A percentile compares a stretch with the other conserved stretches of the same genome.
Evolutionary conservation across 2,329 filamentous ascomycete species (phyloP).

Genomic region (Cryphonectria japonica): DNA sequence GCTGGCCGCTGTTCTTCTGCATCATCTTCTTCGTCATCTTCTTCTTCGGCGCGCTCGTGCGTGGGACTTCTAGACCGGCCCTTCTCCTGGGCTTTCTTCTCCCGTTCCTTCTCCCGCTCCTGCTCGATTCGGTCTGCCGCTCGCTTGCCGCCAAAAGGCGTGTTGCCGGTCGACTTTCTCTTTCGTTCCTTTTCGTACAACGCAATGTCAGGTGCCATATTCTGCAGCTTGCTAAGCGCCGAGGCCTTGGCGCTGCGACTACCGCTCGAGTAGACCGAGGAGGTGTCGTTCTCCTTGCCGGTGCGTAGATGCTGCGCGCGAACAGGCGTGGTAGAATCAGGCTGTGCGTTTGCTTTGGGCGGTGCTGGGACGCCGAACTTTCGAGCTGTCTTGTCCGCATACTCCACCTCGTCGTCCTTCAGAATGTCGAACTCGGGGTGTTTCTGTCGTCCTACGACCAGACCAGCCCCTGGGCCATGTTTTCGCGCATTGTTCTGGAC

Average conservation of each 20-base stretch:
- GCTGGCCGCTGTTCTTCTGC: constrained; percentile 54
- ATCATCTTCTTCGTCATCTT: constrained; percentile 40
- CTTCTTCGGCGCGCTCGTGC: constrained; percentile 37
- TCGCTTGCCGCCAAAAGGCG: constrained; percentile 65
- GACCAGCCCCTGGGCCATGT: constrained; percentile 51
- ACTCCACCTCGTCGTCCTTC: constrained; percentile 47
- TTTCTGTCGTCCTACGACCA: constrained; percentile 47
- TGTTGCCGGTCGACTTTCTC: constrained; percentile 57
- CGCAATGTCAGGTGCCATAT: constrained; percentile 80
- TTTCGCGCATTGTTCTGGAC: constrained; percentile 56
- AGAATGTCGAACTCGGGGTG: constrained; percentile 48
- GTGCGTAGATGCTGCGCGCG: constrained; percentile 52
- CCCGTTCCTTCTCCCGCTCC: constrained; percentile 42
- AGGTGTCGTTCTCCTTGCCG: constrained; percentile 84
- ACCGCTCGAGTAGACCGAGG: constrained; percentile 66
- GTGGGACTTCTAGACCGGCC: constrained; percentile 45
- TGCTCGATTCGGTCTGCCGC: constrained; percentile 63
- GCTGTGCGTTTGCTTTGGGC: constrained; percentile 27
- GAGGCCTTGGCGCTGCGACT: constrained; percentile 88
- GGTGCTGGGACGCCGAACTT: constrained; percentile 40
- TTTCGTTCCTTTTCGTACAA: constrained; percentile 95
- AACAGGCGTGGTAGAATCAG: constrained; percentile 47
- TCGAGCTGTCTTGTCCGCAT: constrained; percentile 39
- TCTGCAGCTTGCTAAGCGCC: constrained; percentile 76
- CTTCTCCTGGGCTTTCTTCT: constrained; percentile 34